Conservation (phyloP, 441 rosid species). For the Pelargonium myrrhifolium region DNA sequence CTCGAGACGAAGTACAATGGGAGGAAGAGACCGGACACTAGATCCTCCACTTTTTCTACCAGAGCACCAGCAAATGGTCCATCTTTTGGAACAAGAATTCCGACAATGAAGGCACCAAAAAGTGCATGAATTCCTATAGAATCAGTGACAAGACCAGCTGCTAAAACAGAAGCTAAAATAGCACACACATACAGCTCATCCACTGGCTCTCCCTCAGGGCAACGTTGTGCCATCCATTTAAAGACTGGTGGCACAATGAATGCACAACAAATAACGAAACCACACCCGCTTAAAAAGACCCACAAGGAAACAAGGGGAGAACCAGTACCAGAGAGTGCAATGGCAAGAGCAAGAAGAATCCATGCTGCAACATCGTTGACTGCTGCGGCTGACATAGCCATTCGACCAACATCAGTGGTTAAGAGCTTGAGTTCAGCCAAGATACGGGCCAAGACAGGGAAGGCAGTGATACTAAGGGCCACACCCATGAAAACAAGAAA, state of each 20-base stretch:
- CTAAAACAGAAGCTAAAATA: constrained; percentile 38
- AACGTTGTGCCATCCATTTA: constrained; percentile 42
- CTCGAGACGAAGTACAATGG: constrained; percentile 55
- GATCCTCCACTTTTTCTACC: constrained; percentile 53
- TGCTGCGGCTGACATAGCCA: constrained; percentile 54
- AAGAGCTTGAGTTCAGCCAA: constrained; percentile 53
- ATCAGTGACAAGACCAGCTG: constrained; percentile 45
- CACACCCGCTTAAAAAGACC: constrained; percentile 44
- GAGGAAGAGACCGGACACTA: constrained; percentile 46
- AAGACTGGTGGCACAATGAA: constrained; percentile 30
- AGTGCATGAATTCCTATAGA: constrained; percentile 45
- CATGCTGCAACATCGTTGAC: constrained; percentile 55
- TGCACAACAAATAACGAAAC: constrained; percentile 26
- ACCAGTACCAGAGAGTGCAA: constrained; percentile 39
- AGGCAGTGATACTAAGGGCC: constrained; percentile 51
- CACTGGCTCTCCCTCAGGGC: constrained; percentile 49
- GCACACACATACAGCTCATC: constrained; percentile 41
- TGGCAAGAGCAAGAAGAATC: constrained; percentile 53
- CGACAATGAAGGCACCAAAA: constrained; percentile 53
- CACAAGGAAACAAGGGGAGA: constrained; percentile 47
- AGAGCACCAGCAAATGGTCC: constrained; percentile 38
- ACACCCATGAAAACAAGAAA: constrained; percentile 58
- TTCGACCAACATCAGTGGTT: constrained; percentile 41
- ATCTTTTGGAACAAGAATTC: constrained; percentile 46
- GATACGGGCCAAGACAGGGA: constrained; percentile 52